phyloP scores from a whole-genome alignment of 768 basidiomycete species.

The Pleurotus cornucopiae region DNA sequence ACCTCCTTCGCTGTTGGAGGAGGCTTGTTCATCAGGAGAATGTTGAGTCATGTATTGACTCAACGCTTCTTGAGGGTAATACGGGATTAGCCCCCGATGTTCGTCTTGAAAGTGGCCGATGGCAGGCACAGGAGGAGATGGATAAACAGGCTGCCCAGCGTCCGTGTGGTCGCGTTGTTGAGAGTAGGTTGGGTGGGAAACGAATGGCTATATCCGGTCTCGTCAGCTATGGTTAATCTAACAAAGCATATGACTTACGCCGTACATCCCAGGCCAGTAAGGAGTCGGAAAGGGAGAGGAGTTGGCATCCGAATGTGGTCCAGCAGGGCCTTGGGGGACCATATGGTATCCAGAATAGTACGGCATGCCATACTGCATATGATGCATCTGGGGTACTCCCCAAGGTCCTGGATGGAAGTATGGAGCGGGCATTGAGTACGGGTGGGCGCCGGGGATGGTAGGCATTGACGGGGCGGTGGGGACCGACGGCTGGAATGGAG shows the following conservation, averaged over 20 bases:
- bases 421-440: neutral
- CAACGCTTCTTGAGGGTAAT: neutral
- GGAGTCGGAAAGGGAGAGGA: neutral
- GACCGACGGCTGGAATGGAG: neutral
- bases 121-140: neutral
- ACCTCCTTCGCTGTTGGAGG: neutral
- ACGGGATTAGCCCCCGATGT: neutral
- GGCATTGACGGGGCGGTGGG: neutral
- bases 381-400: neutral
- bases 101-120: conserved; percentile 4
- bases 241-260: neutral
- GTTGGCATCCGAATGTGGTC: neutral
- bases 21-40: neutral
- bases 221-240: no score
- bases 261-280: conserved; percentile 4
- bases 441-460: neutral
- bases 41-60: neutral
- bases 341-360: neutral
- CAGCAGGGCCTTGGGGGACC: neutral
- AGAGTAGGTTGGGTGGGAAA: neutral
- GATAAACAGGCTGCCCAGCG: neutral
- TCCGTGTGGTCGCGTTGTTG: neutral
- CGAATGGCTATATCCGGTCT: neutral
- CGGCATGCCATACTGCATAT: neutral
- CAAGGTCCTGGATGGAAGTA: neutral